Conservation (phyloP, 257 asterid species). For the Voacanga thouarsii region DNA sequence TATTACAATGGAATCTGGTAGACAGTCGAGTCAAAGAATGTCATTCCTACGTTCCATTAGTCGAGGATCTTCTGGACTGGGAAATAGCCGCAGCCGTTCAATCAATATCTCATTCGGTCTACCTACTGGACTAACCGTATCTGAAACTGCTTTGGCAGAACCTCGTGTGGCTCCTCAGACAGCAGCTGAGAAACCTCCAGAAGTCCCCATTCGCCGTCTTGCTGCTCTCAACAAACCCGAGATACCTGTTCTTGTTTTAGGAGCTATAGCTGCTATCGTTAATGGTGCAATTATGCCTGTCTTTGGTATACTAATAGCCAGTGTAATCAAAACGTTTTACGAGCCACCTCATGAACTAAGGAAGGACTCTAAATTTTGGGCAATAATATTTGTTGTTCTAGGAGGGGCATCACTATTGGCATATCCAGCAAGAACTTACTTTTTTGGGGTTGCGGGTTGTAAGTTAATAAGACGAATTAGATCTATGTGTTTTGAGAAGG, state of each 20-base stretch:
- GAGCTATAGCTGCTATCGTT: conserved; percentile 54
- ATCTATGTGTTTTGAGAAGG: conserved; percentile 80
- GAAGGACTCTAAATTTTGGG: conserved; percentile 70
- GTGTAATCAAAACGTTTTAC: conserved; percentile 56
- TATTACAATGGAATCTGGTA: conserved; percentile 34
- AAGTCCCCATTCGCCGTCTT: conserved; percentile 57
- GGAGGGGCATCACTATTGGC: conserved; percentile 62
- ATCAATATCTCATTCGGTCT: conserved; percentile 50
- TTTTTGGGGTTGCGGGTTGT: conserved; percentile 82
- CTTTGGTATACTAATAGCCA: conserved; percentile 64
- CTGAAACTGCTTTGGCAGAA: conserved; percentile 42
- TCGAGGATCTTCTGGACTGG: conserved; percentile 56
- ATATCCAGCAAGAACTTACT: conserved; percentile 72
- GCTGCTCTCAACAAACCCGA: conserved; percentile 76
- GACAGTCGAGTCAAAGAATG: conserved; percentile 53
- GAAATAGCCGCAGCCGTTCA: conserved; percentile 61
- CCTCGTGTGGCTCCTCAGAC: conserved; percentile 31
- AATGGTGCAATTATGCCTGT: conserved; percentile 75
- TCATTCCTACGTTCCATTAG: conserved; percentile 47
- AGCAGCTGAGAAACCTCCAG: conserved; percentile 32
- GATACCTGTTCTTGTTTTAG: conserved; percentile 44
- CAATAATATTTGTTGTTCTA: conserved; percentile 63
- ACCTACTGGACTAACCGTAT: conserved; percentile 44
- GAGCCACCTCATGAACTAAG: conserved; percentile 52
- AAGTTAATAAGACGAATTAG: conserved; percentile 67